Evolutionary conservation across 306 rosid genomes (phyloP).

Genomic region (Biancaea sappan): DNA sequence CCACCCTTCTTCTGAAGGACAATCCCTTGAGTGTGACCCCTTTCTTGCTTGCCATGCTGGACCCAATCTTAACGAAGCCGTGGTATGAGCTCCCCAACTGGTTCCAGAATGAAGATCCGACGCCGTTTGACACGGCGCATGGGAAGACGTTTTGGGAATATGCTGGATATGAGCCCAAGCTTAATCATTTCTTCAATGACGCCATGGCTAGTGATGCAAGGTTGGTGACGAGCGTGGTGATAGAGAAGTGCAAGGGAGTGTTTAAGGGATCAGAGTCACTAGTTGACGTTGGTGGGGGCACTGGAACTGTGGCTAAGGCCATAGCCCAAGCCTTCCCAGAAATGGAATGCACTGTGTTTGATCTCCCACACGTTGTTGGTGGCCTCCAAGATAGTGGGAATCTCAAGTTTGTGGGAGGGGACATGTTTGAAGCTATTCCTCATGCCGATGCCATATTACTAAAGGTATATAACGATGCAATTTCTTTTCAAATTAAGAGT

Average conservation of each 20-base stretch:
- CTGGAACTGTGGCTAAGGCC: constrained; percentile 51
- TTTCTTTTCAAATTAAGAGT: too few species aligned
- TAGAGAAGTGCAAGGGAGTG: constrained; percentile 44
- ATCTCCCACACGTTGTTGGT: constrained; percentile 59
- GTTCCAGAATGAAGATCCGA: constrained; percentile 42
- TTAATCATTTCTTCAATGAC: constrained; percentile 39
- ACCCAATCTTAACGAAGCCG: constrained; percentile 31
- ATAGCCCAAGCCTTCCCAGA: constrained; percentile 45
- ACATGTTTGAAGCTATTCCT: constrained; percentile 57
- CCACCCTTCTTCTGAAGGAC: constrained; percentile 38
- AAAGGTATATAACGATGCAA: too few species aligned
- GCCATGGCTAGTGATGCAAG: constrained; percentile 57
- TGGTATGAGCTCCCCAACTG: constrained; percentile 38
- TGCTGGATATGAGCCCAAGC: constrained; percentile 15
- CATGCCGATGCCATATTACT: constrained; percentile 43
- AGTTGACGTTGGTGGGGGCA: constrained; percentile 68
- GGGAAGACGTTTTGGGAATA: constrained; percentile 51
- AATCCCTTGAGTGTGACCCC: constrained; percentile 31
- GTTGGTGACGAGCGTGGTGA: constrained; percentile 40
- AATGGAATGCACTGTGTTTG: constrained; percentile 49
- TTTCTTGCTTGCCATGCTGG: constrained; percentile 16
- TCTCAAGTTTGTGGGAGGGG: constrained; percentile 47
- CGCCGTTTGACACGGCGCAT: constrained; percentile 45
- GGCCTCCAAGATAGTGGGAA: constrained; percentile 40
- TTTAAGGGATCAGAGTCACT: constrained; percentile 46